phyloP scores from a whole-genome alignment of 768 basidiomycete genomes.

The Ephemerocybe angulata region DNA sequence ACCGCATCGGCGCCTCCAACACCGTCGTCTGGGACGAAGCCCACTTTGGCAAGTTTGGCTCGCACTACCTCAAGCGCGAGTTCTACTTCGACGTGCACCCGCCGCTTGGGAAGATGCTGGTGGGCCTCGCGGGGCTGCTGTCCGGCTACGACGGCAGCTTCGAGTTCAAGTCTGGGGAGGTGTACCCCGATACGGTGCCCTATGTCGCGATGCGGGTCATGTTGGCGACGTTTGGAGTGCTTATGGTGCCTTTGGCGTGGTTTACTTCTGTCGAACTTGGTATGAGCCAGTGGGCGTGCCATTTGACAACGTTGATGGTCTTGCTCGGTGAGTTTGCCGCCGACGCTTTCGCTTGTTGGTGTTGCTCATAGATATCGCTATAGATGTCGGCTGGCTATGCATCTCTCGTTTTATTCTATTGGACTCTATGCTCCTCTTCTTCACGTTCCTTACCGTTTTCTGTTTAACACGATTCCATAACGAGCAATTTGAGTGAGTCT shows the following conservation, averaged over 20 bases:
- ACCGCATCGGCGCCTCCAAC: constrained; percentile 83
- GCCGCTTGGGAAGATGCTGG: constrained; percentile 97
- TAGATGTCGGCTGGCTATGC: constrained; percentile 94
- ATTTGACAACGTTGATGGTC: too few species aligned
- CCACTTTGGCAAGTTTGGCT: constrained; percentile 99
- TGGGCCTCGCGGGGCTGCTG: constrained; percentile 87
- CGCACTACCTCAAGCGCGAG: constrained; percentile 96
- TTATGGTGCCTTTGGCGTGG: constrained; percentile 95
- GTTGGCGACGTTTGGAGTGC: constrained; percentile 91
- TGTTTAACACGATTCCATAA: constrained; percentile 96
- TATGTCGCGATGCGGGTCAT: constrained; percentile 95
- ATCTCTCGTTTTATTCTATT: constrained; percentile 97
- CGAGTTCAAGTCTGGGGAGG: constrained; percentile 90
- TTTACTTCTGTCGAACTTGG: constrained; percentile 93
- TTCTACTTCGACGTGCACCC: constrained; percentile 99
- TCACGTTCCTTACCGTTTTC: constrained; percentile 96
- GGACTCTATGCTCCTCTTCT: constrained; percentile 98
- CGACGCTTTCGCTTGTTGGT: background rate
- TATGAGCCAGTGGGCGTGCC: constrained; percentile 85
- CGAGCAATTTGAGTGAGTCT: constrained; percentile 86
- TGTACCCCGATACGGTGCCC: constrained; percentile 81
- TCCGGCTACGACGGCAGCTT: constrained; percentile 89
- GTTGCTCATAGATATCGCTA: background rate
- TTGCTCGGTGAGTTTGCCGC: constrained; percentile 70
- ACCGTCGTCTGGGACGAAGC: constrained; percentile 98